Conservation (phyloP, 2,329 filamentous ascomycete species). For the Colletotrichum sp. region DNA sequence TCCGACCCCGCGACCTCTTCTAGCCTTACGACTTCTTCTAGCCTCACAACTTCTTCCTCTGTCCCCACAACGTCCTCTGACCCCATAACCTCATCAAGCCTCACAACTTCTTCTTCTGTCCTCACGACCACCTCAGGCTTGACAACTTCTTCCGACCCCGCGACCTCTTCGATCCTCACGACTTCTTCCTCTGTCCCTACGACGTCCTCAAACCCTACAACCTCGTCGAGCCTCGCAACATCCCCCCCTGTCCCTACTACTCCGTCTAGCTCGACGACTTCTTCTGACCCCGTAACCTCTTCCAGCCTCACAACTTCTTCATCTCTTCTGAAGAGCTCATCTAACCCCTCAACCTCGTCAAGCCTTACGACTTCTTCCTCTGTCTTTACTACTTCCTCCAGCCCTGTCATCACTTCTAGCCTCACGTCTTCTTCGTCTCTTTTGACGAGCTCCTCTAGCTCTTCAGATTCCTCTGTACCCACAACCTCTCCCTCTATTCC, state of each 20-base stretch:
- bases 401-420: accelerated
- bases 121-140: too few species aligned
- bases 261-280: background rate
- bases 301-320: background rate
- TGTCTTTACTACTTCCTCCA: background rate
- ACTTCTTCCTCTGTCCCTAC: background rate
- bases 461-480: background rate
- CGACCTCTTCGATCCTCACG: too few species aligned
- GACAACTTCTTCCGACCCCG: too few species aligned
- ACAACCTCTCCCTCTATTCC: background rate
- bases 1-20: too few species aligned
- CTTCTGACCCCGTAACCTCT: background rate
- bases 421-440: background rate
- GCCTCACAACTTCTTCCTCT: too few species aligned
- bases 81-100: too few species aligned
- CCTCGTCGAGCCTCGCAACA: background rate
- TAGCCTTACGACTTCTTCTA: background rate
- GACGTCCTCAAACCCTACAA: background rate
- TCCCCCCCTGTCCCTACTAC: background rate
- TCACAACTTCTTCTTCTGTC: background rate
- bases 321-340: background rate
- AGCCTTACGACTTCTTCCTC: background rate
- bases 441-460: background rate
- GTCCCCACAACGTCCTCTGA: background rate
- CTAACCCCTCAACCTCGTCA: background rate